These are phyloP conservation scores for Penicillium pancosmium DNA, from an alignment of 495 filamentous ascomycete species.

Conservation along the genomic window DNA sequence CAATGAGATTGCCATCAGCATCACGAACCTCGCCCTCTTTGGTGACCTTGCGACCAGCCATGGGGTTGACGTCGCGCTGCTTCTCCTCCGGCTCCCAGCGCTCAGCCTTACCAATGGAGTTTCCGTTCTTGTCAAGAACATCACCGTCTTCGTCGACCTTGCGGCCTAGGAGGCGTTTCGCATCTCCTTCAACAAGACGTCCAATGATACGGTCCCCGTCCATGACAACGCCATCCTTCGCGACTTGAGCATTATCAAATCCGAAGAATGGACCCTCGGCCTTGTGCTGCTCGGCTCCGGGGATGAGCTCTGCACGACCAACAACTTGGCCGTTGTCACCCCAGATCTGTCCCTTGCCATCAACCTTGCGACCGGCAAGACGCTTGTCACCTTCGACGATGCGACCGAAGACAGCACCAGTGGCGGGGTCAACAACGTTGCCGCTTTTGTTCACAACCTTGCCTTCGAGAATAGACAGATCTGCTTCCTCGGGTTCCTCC, in stretches of 20 bases:
- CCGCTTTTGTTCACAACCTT: slow-evolving; percentile 86
- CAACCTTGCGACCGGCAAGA: slow-evolving; percentile 78
- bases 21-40: slow-evolving; percentile 82
- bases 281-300: slow-evolving; percentile 66
- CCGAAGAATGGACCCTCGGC: slow-evolving; percentile 81
- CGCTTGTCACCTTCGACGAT: slow-evolving; percentile 74
- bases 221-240: slow-evolving; percentile 74
- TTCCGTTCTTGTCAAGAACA: slow-evolving; percentile 79
- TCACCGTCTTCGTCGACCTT: slow-evolving; percentile 83
- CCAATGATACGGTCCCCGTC: slow-evolving; percentile 71
- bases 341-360: slow-evolving; percentile 80
- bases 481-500: slow-evolving; percentile 49
- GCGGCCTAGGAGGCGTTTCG: slow-evolving; percentile 71
- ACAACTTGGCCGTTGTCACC: slow-evolving; percentile 79
- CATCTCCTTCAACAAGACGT: slow-evolving; percentile 71
- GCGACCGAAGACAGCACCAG: slow-evolving; percentile 74
- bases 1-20: slow-evolving; percentile 78
- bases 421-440: slow-evolving; percentile 71
- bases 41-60: slow-evolving; percentile 78
- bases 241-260: slow-evolving; percentile 70
- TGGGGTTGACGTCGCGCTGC: slow-evolving; percentile 64
- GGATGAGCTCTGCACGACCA: slow-evolving; percentile 76
- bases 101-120: slow-evolving; percentile 78
- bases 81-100: slow-evolving; percentile 80
- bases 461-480: slow-evolving; percentile 73